Evolutionary conservation across 2,329 filamentous ascomycete species (phyloP).

Genomic region (Neofusicoccum cordaticola): DNA sequence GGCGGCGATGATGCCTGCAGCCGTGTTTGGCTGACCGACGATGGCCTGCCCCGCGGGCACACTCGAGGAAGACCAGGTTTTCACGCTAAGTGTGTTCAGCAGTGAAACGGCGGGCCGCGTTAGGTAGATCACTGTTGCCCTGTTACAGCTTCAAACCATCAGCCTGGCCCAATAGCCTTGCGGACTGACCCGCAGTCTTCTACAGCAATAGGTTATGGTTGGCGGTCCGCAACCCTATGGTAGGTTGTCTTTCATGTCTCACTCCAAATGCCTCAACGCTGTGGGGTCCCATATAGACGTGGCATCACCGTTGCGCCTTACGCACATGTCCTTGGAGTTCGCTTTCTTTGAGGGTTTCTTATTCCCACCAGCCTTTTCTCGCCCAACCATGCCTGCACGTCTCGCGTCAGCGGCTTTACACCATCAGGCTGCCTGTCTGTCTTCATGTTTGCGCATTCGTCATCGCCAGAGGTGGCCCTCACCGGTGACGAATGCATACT

Average conservation of each 20-base stretch:
- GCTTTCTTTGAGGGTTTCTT: neutral
- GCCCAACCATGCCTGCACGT: neutral
- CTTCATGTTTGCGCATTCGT: neutral
- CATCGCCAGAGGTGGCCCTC: neutral
- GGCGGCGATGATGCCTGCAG: neutral
- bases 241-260: neutral
- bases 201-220: neutral
- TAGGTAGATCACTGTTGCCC: neutral
- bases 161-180: neutral
- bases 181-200: neutral
- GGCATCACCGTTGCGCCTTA: neutral
- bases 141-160: neutral
- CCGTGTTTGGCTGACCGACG: constrained; percentile 3
- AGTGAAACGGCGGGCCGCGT: constrained; percentile 1
- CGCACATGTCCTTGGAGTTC: neutral
- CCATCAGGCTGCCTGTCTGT: neutral
- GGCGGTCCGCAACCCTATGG: neutral
- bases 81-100: neutral
- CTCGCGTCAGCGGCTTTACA: neutral
- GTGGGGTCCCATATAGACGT: neutral
- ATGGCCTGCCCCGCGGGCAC: neutral
- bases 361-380: neutral
- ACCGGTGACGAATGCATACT: neutral
- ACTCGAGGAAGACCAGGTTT: neutral
- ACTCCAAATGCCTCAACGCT: neutral